These are phyloP conservation scores for Moesziomyces sp. DNA, from an alignment of 1,284 basidiomycete genomes.

Conservation along the genomic window DNA sequence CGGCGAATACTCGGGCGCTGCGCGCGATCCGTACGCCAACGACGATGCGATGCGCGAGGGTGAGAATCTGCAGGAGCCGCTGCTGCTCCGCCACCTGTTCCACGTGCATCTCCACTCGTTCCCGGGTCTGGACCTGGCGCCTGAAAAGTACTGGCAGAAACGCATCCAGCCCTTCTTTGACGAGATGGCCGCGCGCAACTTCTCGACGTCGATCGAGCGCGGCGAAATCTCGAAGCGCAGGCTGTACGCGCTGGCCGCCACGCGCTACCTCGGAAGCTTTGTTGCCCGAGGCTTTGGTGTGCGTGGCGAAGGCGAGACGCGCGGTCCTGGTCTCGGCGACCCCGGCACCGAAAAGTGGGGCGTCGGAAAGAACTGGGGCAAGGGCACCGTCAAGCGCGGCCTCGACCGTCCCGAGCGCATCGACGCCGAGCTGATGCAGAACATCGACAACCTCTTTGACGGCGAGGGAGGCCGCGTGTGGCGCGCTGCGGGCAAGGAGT, in stretches of 20 bases:
- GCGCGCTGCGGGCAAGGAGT: constrained; percentile 59
- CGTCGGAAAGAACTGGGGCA: constrained; percentile 66
- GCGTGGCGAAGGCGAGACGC: constrained; percentile 60
- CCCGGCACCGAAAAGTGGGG: constrained; percentile 64
- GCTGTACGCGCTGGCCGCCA: constrained; percentile 54
- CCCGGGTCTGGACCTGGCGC: constrained; percentile 60
- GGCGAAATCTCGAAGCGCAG: constrained; percentile 58
- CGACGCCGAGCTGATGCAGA: constrained; percentile 40
- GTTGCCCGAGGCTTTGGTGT: constrained; percentile 64
- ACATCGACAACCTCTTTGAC: constrained; percentile 58
- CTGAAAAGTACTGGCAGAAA: constrained; percentile 62
- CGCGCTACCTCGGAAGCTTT: constrained; percentile 64
- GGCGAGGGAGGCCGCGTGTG: constrained; percentile 52
- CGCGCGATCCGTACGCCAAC: constrained; percentile 56
- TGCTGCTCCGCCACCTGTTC: constrained; percentile 65
- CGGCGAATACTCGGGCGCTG: constrained; percentile 49
- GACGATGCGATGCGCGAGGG: constrained; percentile 52
- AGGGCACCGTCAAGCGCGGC: constrained; percentile 66
- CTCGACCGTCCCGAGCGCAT: constrained; percentile 60
- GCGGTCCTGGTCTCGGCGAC: constrained; percentile 62
- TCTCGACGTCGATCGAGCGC: constrained; percentile 60
- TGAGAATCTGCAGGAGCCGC: constrained; percentile 57
- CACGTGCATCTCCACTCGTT: constrained; percentile 60
- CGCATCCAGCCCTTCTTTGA: constrained; percentile 65
- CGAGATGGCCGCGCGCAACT: constrained; percentile 57